A percentile compares a stretch with the other conserved stretches of the same genome.
Evolutionary conservation across 805 yeast genomes (phyloP).

Genomic region (Clavispora asparagi): DNA sequence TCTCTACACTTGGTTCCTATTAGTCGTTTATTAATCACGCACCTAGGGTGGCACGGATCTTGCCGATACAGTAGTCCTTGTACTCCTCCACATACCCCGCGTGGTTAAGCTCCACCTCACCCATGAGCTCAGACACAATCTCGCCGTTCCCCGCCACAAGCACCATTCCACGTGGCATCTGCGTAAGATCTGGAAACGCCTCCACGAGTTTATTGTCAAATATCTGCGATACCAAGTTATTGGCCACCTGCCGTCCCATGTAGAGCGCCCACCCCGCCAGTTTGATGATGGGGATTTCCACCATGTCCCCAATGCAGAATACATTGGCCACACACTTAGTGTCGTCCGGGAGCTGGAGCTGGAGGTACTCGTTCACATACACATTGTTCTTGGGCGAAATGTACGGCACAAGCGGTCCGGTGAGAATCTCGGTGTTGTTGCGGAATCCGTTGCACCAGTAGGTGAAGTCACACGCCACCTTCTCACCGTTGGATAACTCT

Average conservation of each 20-base stretch:
- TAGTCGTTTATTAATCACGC: slow-evolving; percentile 7
- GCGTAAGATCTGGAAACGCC: slow-evolving; percentile 25
- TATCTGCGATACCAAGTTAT: slow-evolving; percentile 27
- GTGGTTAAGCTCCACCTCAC: slow-evolving; percentile 29
- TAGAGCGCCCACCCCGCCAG: slow-evolving; percentile 44
- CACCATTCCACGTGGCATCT: slow-evolving; percentile 39
- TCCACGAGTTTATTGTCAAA: slow-evolving; percentile 28
- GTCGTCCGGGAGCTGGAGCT: slow-evolving; percentile 18
- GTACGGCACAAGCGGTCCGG: slow-evolving; percentile 16
- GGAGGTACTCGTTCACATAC: slow-evolving; percentile 34
- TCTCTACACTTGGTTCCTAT: too few relatives aligned
- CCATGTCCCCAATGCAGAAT: slow-evolving; percentile 36
- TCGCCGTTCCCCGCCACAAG: slow-evolving; percentile 36
- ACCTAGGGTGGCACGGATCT: slow-evolving; percentile 32
- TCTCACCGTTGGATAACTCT: slow-evolving; percentile 22
- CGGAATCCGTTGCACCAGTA: slow-evolving; percentile 33
- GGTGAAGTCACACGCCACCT: slow-evolving; percentile 25
- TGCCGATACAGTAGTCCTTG: slow-evolving; percentile 39
- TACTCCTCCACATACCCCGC: slow-evolving; percentile 32
- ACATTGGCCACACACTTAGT: slow-evolving; percentile 17
- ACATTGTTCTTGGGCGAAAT: slow-evolving; percentile 25
- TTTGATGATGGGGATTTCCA: slow-evolving; percentile 36
- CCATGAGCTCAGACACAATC: slow-evolving; percentile 31
- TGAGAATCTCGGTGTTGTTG: slow-evolving; percentile 28
- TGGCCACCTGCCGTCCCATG: slow-evolving; percentile 36